A percentile compares a stretch with the other conserved stretches of the same genome.
Evolutionary conservation across 768 basidiomycete genomes (phyloP).

Genomic region (Suillus cothurnatus): DNA sequence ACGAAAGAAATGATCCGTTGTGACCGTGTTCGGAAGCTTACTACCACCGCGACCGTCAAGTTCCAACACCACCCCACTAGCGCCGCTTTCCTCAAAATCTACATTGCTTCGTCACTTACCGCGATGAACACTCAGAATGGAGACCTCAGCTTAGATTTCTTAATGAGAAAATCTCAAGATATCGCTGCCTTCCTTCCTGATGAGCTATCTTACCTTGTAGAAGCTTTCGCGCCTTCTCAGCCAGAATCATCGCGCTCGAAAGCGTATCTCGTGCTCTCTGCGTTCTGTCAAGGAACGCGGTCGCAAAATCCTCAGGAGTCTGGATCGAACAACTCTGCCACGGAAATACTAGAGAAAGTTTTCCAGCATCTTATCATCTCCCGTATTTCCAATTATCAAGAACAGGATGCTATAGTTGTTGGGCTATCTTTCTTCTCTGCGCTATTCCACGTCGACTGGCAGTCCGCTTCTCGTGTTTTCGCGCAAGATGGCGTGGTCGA

Average conservation of each 20-base stretch:
- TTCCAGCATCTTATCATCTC: slow-evolving; percentile 54
- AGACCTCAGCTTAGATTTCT: slow-evolving; percentile 25
- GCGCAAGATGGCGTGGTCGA: slow-evolving; percentile 62
- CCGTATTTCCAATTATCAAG: slow-evolving; percentile 57
- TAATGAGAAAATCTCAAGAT: slow-evolving; percentile 38
- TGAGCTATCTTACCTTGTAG: slow-evolving; percentile 54
- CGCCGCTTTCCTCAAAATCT: not conserved
- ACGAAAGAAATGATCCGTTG: slow-evolving; percentile 4
- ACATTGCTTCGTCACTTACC: not conserved
- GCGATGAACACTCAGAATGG: not conserved
- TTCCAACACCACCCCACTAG: not conserved
- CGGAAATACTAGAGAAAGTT: slow-evolving; percentile 48
- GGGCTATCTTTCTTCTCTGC: slow-evolving; percentile 74
- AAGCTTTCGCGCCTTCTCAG: slow-evolving; percentile 54
- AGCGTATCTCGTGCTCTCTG: slow-evolving; percentile 69
- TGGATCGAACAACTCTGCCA: slow-evolving; percentile 45
- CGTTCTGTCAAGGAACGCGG: slow-evolving; percentile 65
- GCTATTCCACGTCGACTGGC: slow-evolving; percentile 81
- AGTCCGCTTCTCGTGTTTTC: slow-evolving; percentile 66
- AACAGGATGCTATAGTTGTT: slow-evolving; percentile 46
- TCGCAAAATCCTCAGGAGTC: slow-evolving; percentile 36
- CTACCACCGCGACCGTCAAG: not conserved
- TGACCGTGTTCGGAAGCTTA: not conserved
- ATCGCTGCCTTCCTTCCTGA: slow-evolving; percentile 46
- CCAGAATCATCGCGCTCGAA: slow-evolving; percentile 55